Conservation (phyloP, 2,329 filamentous ascomycete species). For the Neocatenulostroma microsporum region DNA sequence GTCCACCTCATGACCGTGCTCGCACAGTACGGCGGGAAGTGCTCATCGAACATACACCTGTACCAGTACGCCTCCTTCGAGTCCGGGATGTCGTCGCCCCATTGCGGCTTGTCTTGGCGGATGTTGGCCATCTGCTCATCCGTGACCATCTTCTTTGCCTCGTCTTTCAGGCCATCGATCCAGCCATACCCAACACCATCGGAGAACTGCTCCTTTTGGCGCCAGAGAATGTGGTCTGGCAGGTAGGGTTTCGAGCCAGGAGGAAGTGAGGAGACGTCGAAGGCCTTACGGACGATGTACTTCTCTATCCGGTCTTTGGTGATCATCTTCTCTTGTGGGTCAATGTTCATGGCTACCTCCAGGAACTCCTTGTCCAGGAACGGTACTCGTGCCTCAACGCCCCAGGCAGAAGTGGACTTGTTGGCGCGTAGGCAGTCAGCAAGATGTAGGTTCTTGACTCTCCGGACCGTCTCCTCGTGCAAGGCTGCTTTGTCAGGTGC, state of each 20-base stretch:
- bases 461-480: conserved; percentile 87
- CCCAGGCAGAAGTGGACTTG: conserved; percentile 98
- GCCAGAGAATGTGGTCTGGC: conserved; percentile 92
- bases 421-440: conserved; percentile 97
- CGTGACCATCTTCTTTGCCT: conserved; percentile 77
- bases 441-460: conserved; percentile 93
- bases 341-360: conserved; percentile 84
- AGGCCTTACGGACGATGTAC: conserved; percentile 95
- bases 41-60: conserved; percentile 96
- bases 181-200: conserved; percentile 98
- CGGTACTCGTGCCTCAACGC: conserved; percentile 91
- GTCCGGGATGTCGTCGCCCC: conserved; percentile 86
- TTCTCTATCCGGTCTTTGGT: conserved; percentile 78
- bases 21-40: conserved; percentile 87
- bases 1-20: conserved; percentile 94
- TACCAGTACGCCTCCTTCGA: conserved; percentile 99
- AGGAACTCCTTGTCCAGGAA: conserved; percentile 98
- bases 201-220: conserved; percentile 98
- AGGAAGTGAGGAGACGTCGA: conserved; percentile 85
- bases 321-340: conserved; percentile 94
- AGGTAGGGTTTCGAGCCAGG: conserved; percentile 68
- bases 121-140: conserved; percentile 75
- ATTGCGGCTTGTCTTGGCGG: conserved; percentile 93
- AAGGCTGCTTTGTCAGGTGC: conserved; percentile 87
- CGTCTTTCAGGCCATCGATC: conserved; percentile 97